Conservation (phyloP, 495 filamentous ascomycete genomes). For the Penicillium antarcticum region DNA sequence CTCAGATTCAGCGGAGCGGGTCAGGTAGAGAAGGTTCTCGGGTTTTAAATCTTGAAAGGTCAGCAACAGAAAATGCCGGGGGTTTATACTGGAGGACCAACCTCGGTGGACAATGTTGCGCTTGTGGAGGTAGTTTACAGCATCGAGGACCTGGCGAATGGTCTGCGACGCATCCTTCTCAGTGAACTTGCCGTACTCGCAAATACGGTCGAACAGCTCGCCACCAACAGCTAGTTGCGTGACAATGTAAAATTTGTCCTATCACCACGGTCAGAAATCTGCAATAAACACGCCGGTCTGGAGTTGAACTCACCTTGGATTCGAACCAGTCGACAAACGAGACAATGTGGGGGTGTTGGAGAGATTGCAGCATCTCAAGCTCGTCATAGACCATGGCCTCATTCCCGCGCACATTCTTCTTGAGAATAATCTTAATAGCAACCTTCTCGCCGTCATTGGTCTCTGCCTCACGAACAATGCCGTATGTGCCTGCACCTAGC, state of each 20-base stretch:
- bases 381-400: constrained; percentile 99
- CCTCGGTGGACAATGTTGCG: constrained; percentile 97
- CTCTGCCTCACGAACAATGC: constrained; percentile 95
- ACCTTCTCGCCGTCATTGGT: constrained; percentile 73
- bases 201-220: constrained; percentile 97
- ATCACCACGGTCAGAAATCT: constrained; percentile 6
- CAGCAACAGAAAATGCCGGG: constrained; percentile 1
- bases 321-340: constrained; percentile 99
- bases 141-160: constrained; percentile 90
- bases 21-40: constrained; percentile 95
- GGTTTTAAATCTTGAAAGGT: constrained; percentile 83
- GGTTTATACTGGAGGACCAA: constrained; percentile 28
- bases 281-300: not conserved
- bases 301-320: constrained; percentile 56
- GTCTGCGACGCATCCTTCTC: constrained; percentile 98
- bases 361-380: constrained; percentile 81
- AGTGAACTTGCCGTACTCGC: constrained; percentile 96
- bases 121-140: constrained; percentile 90
- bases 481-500: constrained; percentile 95
- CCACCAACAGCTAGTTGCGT: constrained; percentile 95
- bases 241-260: constrained; percentile 99
- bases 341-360: constrained; percentile 95
- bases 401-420: constrained; percentile 98
- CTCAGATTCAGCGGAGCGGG: constrained; percentile 68
- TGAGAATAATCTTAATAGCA: constrained; percentile 97